Base-by-base conservation (phyloP, 176 grass and related monocot species). In the Pharus latifolius region DNA sequence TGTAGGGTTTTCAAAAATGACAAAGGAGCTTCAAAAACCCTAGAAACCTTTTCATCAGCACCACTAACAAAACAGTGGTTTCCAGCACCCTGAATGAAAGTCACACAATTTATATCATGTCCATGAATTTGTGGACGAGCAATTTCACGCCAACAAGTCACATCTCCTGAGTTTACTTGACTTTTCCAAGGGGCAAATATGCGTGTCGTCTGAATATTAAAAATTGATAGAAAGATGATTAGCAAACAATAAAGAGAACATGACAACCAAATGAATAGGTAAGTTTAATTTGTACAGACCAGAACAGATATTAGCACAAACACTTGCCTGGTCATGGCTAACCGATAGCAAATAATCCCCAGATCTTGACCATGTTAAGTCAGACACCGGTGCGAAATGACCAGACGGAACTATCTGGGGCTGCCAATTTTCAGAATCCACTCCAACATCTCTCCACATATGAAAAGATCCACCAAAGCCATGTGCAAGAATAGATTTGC, bases 11-110 rank as follows among this genome's bases (percentile, higher is more conserved):
- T 94, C 67, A 99, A 78, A 82, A 94, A 99, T 68, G 90, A 94
- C 15, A 99, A 78, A 75, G 95, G 88, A 54, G 90, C 82, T 88
- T 94, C 95, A 53, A 99, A 99, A 51, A 94, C 90, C 67, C 95
- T 91, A 69, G 79, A 83, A 12, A 99, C 95, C 80, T 99, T 99
- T 91, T 99, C 95, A 81, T 99, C 90, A 69, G 95, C 87, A 73
- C 95, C 95, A 69, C 90, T 84, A 60, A 99, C 76, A 68, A 99
- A 99, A 0, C 82, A 75, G 45, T 94, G 95, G 76, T 94, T 99
- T 56, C 90, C 90, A 16, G 67, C 61, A 20, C 90, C 90, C 70
- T 79, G 75, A 86, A 99, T 83, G 43, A 88, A 75, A 60, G 82
- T 54, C 28, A 99, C 76, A 69, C 90, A 99, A 27, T 99, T 91